Conservation (phyloP, 2,329 filamentous ascomycete genomes). For the Pestalotiopsis fici region DNA sequence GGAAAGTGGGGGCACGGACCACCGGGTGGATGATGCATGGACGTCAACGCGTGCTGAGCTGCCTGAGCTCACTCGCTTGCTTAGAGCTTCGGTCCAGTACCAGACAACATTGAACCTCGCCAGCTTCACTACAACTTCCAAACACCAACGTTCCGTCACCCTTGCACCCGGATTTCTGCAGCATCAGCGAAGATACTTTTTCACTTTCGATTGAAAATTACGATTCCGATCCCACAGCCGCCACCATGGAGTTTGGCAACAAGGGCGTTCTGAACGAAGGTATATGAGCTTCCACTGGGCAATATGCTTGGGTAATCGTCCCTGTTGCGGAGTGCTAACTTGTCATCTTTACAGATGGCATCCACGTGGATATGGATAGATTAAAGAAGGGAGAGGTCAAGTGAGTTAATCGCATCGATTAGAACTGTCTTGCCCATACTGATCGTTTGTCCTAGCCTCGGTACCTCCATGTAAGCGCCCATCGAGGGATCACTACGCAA, state of each 20-base stretch:
- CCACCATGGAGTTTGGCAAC: slow-evolving; percentile 63
- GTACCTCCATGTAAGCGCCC: slow-evolving; percentile 86
- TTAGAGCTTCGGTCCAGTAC: slow-evolving; percentile 6
- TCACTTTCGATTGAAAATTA: background rate
- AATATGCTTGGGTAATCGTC: slow-evolving; percentile 19
- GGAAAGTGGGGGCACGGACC: slow-evolving; percentile 4
- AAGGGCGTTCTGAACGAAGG: slow-evolving; percentile 66
- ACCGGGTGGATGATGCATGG: slow-evolving; percentile 1
- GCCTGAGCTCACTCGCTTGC: slow-evolving; percentile 12
- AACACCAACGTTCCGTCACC: background rate
- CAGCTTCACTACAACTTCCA: background rate
- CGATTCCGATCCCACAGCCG: background rate
- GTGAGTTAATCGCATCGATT: slow-evolving; percentile 54
- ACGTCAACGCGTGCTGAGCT: slow-evolving; percentile 14
- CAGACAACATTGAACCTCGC: background rate
- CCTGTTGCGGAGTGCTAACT: slow-evolving; percentile 21
- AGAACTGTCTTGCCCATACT: background rate
- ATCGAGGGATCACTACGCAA: slow-evolving; percentile 6
- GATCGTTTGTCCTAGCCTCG: slow-evolving; percentile 61
- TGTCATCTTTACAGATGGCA: slow-evolving; percentile 72
- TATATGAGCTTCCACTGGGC: slow-evolving; percentile 31
- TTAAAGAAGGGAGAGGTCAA: slow-evolving; percentile 99
- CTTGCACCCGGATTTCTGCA: background rate
- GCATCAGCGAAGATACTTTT: background rate
- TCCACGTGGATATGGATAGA: slow-evolving; percentile 98